phyloP scores from a whole-genome alignment of 805 yeast genomes.

The Wickerhamiella kurtzmanii region DNA sequence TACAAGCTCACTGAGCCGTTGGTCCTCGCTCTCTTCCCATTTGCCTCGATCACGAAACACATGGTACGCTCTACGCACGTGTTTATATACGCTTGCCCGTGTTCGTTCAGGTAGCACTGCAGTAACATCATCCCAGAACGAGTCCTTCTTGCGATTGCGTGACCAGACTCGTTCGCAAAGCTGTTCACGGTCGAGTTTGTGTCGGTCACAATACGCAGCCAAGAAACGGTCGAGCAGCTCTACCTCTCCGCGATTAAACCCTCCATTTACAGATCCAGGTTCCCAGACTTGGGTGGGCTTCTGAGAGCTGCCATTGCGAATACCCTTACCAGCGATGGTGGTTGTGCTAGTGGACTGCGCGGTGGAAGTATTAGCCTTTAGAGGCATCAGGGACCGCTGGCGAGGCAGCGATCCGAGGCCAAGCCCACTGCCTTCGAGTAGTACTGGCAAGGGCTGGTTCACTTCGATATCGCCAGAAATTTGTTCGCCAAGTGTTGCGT shows the following conservation, averaged over 20 bases:
- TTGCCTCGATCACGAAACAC: constrained; percentile 77
- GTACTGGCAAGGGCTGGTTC: no score
- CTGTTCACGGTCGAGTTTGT: constrained; percentile 49
- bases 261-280: constrained; percentile 19
- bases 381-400: not conserved
- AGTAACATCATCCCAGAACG: constrained; percentile 76
- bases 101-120: constrained; percentile 73
- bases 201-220: constrained; percentile 49
- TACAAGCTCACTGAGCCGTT: constrained; percentile 46
- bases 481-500: no score
- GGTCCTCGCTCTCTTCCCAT: constrained; percentile 80
- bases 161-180: constrained; percentile 82
- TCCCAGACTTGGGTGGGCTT: constrained; percentile 13
- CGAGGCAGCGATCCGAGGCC: not conserved
- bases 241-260: constrained; percentile 52
- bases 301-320: not conserved
- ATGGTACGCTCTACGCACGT: constrained; percentile 80
- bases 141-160: constrained; percentile 70
- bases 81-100: constrained; percentile 82
- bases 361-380: not conserved
- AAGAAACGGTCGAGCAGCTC: constrained; percentile 62
- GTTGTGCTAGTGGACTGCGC: not conserved
- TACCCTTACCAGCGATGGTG: not conserved
- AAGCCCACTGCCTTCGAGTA: no score
- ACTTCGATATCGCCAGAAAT: not conserved